Evolutionary conservation across 2,329 filamentous ascomycete genomes (phyloP).

Genomic region (Neopestalotiopsis sp.): DNA sequence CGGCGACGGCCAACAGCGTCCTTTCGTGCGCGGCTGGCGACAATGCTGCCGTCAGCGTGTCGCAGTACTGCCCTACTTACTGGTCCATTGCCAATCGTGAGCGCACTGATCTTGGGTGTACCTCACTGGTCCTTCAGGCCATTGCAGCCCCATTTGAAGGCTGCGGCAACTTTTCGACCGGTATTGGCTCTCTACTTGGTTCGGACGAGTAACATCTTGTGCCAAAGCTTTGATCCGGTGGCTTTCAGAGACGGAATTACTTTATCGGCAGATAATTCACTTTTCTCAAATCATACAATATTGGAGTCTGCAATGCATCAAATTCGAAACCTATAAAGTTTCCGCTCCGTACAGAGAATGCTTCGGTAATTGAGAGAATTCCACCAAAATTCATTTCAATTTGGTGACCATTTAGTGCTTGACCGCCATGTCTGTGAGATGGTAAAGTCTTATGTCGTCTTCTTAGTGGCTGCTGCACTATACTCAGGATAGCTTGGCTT

Average conservation of each 20-base stretch:
- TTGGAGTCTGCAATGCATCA: too few relatives aligned
- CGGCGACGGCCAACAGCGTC: neutral
- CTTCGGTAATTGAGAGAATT: too few relatives aligned
- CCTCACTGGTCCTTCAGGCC: neutral
- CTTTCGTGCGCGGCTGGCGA: neutral
- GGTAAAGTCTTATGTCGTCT: neutral
- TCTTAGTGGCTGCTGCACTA: neutral
- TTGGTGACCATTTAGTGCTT: too few relatives aligned
- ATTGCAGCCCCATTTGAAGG: neutral
- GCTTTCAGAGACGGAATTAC: too few relatives aligned
- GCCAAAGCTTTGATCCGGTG: neutral
- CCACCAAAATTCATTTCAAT: too few relatives aligned
- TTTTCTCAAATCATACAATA: too few relatives aligned
- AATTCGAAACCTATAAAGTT: too few relatives aligned
- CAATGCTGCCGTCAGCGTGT: neutral
- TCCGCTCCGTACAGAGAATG: too few relatives aligned
- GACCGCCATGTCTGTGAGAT: too few relatives aligned
- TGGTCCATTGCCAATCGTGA: neutral
- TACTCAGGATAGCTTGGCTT: conserved; percentile 7
- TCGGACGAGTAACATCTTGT: neutral
- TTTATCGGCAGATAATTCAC: too few relatives aligned
- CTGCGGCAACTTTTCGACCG: neutral
- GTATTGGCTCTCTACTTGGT: neutral
- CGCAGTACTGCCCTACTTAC: neutral
- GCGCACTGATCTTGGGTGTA: neutral